phyloP scores from a whole-genome alignment of 441 rosid genomes.

The Populus hybrid region DNA sequence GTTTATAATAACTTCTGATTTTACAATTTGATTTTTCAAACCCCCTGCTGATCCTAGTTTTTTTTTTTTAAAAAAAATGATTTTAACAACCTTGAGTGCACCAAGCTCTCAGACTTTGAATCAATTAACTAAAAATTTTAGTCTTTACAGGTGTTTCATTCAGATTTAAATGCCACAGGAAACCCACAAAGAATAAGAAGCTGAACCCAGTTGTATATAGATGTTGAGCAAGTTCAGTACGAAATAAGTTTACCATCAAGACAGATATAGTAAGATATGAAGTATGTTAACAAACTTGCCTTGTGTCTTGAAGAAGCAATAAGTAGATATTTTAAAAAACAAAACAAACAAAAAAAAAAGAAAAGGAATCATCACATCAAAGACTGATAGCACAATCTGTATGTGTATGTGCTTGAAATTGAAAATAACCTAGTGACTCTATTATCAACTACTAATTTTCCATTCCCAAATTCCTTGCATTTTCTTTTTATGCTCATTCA shows the following conservation, averaged over 20 bases:
- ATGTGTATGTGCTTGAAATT: background rate
- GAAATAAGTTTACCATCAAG: background rate
- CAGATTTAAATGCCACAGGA: background rate
- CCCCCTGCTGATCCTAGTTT: no score
- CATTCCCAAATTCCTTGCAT: background rate
- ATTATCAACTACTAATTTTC: background rate
- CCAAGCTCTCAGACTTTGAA: no score
- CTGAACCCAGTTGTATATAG: background rate
- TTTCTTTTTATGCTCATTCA: background rate
- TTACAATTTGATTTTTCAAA: no score
- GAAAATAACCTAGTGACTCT: background rate
- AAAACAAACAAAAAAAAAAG: background rate
- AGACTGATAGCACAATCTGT: background rate
- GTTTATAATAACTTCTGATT: no score
- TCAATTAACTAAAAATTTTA: background rate
- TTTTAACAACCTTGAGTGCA: no score
- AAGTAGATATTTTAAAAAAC: slow-evolving; percentile 1
- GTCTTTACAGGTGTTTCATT: background rate
- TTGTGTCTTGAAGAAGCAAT: background rate
- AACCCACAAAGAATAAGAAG: background rate
- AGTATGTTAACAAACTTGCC: background rate
- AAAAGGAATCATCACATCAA: slow-evolving; percentile 2
- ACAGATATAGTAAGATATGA: background rate
- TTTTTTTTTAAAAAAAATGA: no score
- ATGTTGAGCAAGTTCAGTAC: background rate